A percentile compares a stretch with the other conserved stretches of the same genome.
phyloP scores from a whole-genome alignment of 371 early-diverging fungal species.

The Actinomortierella wolfii region DNA sequence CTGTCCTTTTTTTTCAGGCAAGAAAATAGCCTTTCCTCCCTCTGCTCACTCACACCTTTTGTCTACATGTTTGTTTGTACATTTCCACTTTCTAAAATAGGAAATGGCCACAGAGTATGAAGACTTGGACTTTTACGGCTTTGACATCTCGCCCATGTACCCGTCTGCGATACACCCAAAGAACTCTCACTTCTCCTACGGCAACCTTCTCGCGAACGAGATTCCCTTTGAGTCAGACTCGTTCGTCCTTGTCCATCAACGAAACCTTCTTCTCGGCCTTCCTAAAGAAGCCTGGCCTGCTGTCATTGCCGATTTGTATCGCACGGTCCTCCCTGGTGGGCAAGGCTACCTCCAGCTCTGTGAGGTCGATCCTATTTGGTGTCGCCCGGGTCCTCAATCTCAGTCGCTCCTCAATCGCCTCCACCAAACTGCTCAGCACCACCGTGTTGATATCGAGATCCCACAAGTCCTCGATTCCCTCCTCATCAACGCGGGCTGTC shows the following conservation, averaged over 20 bases:
- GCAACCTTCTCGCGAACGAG: slow-evolving; percentile 50
- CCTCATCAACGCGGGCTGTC: slow-evolving; percentile 35
- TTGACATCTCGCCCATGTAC: slow-evolving; percentile 59
- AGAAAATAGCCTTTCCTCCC: background rate
- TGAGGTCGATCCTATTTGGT: slow-evolving; percentile 56
- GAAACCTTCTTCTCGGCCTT: slow-evolving; percentile 38
- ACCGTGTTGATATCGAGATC: slow-evolving; percentile 31
- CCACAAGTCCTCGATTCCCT: slow-evolving; percentile 32
- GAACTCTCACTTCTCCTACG: slow-evolving; percentile 55
- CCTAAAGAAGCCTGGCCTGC: slow-evolving; percentile 45
- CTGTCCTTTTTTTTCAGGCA: background rate
- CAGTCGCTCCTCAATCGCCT: slow-evolving; percentile 36
- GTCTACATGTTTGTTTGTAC: background rate
- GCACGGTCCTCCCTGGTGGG: slow-evolving; percentile 32
- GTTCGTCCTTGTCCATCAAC: slow-evolving; percentile 56
- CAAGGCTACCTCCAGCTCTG: slow-evolving; percentile 45
- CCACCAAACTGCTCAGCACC: slow-evolving; percentile 39
- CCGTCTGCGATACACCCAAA: slow-evolving; percentile 58
- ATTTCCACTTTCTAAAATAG: no score
- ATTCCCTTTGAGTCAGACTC: slow-evolving; percentile 52
- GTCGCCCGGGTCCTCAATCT: slow-evolving; percentile 51
- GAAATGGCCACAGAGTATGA: slow-evolving; percentile 44
- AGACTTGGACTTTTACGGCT: slow-evolving; percentile 50
- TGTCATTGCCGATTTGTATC: slow-evolving; percentile 31
- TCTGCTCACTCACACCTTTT: background rate